Conservation (phyloP, 2,329 filamentous ascomycete species). For the Talaromyces amestolkiae region DNA sequence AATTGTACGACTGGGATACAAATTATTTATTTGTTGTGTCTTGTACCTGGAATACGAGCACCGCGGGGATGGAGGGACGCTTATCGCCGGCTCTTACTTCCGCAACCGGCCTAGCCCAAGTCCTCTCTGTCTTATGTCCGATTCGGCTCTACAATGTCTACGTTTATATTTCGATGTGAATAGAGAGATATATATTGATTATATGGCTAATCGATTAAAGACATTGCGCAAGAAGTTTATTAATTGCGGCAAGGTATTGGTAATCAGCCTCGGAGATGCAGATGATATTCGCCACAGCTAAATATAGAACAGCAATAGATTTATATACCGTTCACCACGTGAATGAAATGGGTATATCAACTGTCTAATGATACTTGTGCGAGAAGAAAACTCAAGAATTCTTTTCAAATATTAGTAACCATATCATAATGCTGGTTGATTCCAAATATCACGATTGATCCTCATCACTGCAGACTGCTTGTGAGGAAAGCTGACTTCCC, state of each 20-base stretch:
- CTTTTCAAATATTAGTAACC: not conserved
- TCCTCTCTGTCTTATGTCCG: not conserved
- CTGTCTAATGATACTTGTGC: not conserved
- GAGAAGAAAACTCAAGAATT: not conserved
- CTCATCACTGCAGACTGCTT: slow-evolving; percentile 89
- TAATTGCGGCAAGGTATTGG: not conserved
- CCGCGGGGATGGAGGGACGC: not conserved
- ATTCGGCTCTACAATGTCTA: not conserved
- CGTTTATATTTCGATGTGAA: not conserved
- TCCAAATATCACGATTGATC: slow-evolving; percentile 75
- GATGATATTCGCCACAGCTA: slow-evolving; percentile 1
- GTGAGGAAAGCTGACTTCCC: slow-evolving; percentile 81
- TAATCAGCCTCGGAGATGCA: not conserved
- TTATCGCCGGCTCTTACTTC: not conserved
- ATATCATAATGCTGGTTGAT: slow-evolving; percentile 62
- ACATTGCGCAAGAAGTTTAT: not conserved
- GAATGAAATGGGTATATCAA: slow-evolving; percentile 1
- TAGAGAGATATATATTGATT: not conserved
- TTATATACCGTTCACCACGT: no score
- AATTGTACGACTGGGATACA: not conserved
- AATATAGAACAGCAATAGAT: not conserved
- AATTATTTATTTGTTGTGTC: not conserved
- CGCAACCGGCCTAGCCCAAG: not conserved
- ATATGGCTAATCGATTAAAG: not conserved
- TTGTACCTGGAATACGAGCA: not conserved